Conservation (phyloP, 257 asterid species). For the Primulina eburnea region DNA sequence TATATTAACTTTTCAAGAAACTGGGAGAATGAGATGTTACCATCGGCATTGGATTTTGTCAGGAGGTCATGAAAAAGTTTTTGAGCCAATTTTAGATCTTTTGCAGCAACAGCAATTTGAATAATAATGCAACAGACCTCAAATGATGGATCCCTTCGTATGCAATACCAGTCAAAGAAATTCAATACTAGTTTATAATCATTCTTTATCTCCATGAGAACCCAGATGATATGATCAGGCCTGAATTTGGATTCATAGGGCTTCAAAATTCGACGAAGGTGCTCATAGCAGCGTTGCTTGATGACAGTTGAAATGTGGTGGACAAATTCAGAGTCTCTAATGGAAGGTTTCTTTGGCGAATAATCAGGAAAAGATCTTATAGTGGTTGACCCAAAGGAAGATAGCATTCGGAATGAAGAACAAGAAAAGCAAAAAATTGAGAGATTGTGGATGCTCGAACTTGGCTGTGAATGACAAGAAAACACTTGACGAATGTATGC, state of each 20-base stretch:
- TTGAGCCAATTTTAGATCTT: conserved; percentile 45
- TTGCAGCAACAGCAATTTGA: conserved; percentile 67
- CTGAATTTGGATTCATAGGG: conserved; percentile 73
- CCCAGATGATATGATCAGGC: conserved; percentile 86
- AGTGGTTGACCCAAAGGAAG: conserved; percentile 34
- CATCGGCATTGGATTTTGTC: conserved; percentile 42
- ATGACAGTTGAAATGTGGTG: conserved; percentile 58
- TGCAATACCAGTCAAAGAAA: conserved; percentile 74
- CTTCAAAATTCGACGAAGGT: conserved; percentile 49
- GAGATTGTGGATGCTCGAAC: conserved; percentile 32
- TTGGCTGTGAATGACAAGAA: conserved; percentile 29
- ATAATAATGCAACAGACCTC: conserved; percentile 78
- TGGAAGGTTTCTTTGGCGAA: conserved; percentile 70
- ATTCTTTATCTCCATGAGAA: conserved; percentile 64
- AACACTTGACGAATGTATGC: conserved; percentile 31
- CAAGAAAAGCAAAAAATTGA: conserved; percentile 32
- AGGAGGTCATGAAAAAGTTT: conserved; percentile 50
- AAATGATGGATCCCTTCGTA: conserved; percentile 67
- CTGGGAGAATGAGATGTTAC: conserved; percentile 38
- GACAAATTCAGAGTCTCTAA: conserved; percentile 69
- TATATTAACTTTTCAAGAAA: conserved; percentile 71
- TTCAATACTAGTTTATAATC: conserved; percentile 63
- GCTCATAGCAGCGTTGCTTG: conserved; percentile 69
- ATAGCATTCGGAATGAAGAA: conserved; percentile 25
- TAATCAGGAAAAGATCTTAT: conserved; percentile 77